phyloP scores from a whole-genome alignment of 768 basidiomycete species.

The Leccinum ochraceum region DNA sequence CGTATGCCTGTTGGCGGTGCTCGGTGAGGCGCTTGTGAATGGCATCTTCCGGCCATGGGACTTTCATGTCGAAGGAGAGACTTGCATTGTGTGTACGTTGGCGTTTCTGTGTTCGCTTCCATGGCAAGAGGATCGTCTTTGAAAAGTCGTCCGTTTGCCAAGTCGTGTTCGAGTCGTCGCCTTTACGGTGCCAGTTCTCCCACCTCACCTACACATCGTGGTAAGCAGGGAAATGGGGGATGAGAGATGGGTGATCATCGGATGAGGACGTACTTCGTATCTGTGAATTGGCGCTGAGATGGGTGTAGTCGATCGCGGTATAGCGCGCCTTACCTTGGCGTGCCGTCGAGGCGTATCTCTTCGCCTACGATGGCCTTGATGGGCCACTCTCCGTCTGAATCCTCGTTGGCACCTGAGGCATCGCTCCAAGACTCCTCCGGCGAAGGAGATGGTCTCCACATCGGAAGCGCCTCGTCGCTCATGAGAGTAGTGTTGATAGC shows the following conservation, averaged over 20 bases:
- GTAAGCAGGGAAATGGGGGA: neutral
- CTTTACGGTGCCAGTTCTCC: conserved; percentile 50
- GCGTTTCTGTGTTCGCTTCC: conserved; percentile 37
- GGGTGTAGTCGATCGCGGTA: neutral
- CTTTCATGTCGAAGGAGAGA: conserved; percentile 38
- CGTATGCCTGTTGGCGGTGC: conserved; percentile 44
- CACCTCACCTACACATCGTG: conserved; percentile 46
- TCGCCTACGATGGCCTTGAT: conserved; percentile 32
- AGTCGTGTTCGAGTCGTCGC: conserved; percentile 56
- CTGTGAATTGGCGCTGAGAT: conserved; percentile 20
- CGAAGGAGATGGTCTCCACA: conserved; percentile 34
- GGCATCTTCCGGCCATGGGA: conserved; percentile 42
- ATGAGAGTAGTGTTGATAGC: neutral
- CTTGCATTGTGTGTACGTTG: conserved; percentile 32
- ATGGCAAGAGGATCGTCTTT: conserved; percentile 27
- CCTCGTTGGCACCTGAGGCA: conserved; percentile 31
- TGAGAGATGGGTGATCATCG: neutral
- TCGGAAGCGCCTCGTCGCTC: neutral
- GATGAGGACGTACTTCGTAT: conserved; percentile 31
- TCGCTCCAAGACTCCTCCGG: conserved; percentile 36
- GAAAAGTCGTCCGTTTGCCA: conserved; percentile 42
- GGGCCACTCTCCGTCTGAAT: conserved; percentile 29
- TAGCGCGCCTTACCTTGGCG: conserved; percentile 20
- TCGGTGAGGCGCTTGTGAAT: conserved; percentile 45
- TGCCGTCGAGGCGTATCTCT: conserved; percentile 33